Evolutionary conservation across 108 stramenopile genomes (phyloP), one percentile per base, ranked within the genome.

Genomic region (Fistulifera solaris): DNA sequence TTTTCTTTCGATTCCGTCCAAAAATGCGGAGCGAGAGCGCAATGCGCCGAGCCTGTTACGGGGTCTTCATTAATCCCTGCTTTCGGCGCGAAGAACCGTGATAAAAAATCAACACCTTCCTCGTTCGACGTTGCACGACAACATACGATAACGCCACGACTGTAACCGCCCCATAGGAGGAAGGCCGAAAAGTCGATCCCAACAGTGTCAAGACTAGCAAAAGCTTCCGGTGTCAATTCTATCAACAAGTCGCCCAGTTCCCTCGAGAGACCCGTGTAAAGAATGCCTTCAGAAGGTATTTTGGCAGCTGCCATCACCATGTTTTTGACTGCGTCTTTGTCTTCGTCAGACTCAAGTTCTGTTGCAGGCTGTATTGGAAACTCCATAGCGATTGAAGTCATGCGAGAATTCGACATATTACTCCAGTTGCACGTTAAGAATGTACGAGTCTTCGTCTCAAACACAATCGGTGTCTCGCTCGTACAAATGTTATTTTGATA

Each of bases 61-160:
- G 97, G 95, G 63, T 99, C 99, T 73, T 99, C 99, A 50, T 89
- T 73, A 22, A 99, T 94, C 12, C 97, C 97, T 19, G 75, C 66
- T 58, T 94, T 87, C 24, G 96, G 98, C 1, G 72, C 94, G 68
- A 98, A 98, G 71, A 93, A 97, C 21, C 97, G 88, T 16, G 87
- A 90, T 28, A 59, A 53, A 67, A 96, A 97, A 56, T 94, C 90
- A 48, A 38, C 45, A 12, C 27, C 48, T 40, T 15, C 54, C 50
- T 51, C 44, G 45, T 19, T 39, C 1, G 13, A 23, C 1, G 58
- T 26, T 1, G 45, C 50, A 1, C 27, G 8, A 47, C 89, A 87
- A 43, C 89, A 90, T 8, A 91, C 53, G 25, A 87, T 82, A 6
- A 91, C 77, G 35, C 89, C 89, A 35, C 89, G 61, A 14, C 71